These are phyloP conservation scores for Polytrichum commune DNA, from an alignment of 225 moss, liverwort and hornwort species.

Conservation along the genomic window DNA sequence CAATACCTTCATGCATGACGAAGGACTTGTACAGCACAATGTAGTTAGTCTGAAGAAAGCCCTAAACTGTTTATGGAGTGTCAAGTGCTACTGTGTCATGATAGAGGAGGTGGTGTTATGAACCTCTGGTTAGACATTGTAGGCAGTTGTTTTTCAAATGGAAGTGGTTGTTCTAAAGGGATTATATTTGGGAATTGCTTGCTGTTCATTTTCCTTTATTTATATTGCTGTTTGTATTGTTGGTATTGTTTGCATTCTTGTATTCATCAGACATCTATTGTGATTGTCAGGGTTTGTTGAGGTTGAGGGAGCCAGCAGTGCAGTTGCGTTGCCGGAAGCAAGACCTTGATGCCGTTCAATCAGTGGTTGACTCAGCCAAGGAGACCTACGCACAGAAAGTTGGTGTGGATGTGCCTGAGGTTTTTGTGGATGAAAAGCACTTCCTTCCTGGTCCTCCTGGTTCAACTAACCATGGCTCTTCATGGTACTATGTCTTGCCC, in stretches of 20 bases:
- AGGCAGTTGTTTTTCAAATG: too few relatives aligned
- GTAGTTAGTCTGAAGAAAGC: too few relatives aligned
- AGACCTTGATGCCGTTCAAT: constrained; percentile 53
- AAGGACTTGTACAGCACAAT: too few relatives aligned
- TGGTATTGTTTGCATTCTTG: background rate
- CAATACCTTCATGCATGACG: too few relatives aligned
- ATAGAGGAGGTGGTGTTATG: too few relatives aligned
- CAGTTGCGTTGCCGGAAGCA: constrained; percentile 76
- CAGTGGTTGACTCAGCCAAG: constrained; percentile 55
- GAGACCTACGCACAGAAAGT: constrained; percentile 46
- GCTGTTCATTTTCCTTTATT: too few relatives aligned
- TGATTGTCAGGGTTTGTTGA: constrained; percentile 47
- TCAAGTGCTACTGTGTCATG: too few relatives aligned
- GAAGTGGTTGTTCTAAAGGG: too few relatives aligned
- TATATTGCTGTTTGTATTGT: too few relatives aligned
- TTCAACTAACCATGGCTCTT: constrained; percentile 56
- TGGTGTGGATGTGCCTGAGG: constrained; percentile 40
- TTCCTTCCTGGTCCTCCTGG: constrained; percentile 78
- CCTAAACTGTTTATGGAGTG: too few relatives aligned
- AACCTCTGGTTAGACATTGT: too few relatives aligned
- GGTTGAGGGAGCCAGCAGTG: constrained; percentile 60
- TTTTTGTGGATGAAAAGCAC: constrained; percentile 54
- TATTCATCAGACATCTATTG: background rate
- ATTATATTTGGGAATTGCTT: too few relatives aligned
- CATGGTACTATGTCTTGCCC: constrained; percentile 30